Evolutionary conservation across 2,329 filamentous ascomycete genomes (phyloP).

Genomic region (Tolypocladium tropicale): DNA sequence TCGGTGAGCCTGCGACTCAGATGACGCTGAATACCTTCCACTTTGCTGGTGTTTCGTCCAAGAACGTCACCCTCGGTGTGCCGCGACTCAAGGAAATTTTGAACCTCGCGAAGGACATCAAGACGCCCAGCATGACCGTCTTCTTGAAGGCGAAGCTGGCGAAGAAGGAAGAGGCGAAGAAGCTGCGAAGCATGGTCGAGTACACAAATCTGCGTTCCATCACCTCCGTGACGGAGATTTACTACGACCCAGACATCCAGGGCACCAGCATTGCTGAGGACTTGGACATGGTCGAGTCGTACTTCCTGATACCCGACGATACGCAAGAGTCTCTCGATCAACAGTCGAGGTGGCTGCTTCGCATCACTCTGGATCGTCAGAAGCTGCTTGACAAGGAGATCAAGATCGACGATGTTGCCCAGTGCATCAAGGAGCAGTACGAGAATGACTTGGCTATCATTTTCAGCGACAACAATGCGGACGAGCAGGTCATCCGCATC

Average conservation of each 20-base stretch:
- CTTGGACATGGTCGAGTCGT: conserved; percentile 89
- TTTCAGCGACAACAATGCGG: conserved; percentile 96
- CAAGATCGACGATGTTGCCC: conserved; percentile 81
- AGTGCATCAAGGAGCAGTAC: conserved; percentile 83
- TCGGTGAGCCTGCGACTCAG: conserved; percentile 96
- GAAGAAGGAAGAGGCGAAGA: conserved; percentile 73
- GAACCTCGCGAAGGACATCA: conserved; percentile 95
- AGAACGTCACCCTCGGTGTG: conserved; percentile 98
- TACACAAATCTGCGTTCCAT: conserved; percentile 90
- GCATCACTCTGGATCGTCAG: conserved; percentile 85
- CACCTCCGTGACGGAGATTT: conserved; percentile 86
- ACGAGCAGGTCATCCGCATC: conserved; percentile 88
- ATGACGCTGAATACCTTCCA: conserved; percentile 99
- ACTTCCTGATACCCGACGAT: conserved; percentile 89
- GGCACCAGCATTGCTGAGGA: conserved; percentile 80
- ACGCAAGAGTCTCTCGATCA: conserved; percentile 48
- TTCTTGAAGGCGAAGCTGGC: conserved; percentile 59
- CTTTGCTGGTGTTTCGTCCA: conserved; percentile 98
- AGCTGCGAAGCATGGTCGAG: conserved; percentile 79
- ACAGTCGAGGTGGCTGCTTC: conserved; percentile 91
- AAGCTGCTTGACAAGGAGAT: conserved; percentile 93
- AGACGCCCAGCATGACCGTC: conserved; percentile 94
- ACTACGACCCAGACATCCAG: conserved; percentile 89
- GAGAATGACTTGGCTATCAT: conserved; percentile 79
- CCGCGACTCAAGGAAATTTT: conserved; percentile 99